Conservation (phyloP, 2,329 filamentous ascomycete species). For the Chalara sp. region DNA sequence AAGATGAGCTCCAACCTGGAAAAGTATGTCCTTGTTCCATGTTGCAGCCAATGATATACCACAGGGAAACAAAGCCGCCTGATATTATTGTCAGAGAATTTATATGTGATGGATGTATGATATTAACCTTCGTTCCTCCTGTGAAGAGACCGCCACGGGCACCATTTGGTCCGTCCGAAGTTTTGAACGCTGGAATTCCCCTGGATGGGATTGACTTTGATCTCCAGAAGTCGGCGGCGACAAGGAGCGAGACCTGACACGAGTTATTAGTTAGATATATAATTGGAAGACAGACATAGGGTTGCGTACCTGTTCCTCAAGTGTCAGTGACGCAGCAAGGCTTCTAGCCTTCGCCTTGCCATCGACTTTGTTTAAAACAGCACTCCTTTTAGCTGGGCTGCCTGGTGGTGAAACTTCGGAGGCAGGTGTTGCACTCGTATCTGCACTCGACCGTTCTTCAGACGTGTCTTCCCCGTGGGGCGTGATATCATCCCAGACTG, state of each 20-base stretch:
- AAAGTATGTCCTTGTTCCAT: constrained; percentile 67
- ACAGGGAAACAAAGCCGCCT: constrained; percentile 74
- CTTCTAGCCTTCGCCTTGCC: constrained; percentile 15
- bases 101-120: neutral
- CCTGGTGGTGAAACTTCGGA: constrained; percentile 23
- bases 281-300: neutral
- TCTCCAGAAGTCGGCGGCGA: constrained; percentile 64
- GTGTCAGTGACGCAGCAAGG: constrained; percentile 22
- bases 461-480: constrained; percentile 19
- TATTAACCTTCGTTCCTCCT: constrained; percentile 52
- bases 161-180: constrained; percentile 64
- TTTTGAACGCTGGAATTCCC: constrained; percentile 57
- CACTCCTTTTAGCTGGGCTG: constrained; percentile 16
- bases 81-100: constrained; percentile 5
- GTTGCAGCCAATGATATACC: constrained; percentile 73
- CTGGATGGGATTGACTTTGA: constrained; percentile 57
- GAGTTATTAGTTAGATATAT: too few relatives aligned
- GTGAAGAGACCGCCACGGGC: constrained; percentile 63
- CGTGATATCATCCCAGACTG: constrained; percentile 20
- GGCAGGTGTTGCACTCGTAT: constrained; percentile 19
- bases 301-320: constrained; percentile 25
- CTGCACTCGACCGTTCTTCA: constrained; percentile 16
- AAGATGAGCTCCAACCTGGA: constrained; percentile 63
- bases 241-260: constrained; percentile 47
- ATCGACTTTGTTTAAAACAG: constrained; percentile 10